Base-by-base conservation (phyloP, 2,329 filamentous ascomycete genomes). In the Penicillium thymicola region DNA sequence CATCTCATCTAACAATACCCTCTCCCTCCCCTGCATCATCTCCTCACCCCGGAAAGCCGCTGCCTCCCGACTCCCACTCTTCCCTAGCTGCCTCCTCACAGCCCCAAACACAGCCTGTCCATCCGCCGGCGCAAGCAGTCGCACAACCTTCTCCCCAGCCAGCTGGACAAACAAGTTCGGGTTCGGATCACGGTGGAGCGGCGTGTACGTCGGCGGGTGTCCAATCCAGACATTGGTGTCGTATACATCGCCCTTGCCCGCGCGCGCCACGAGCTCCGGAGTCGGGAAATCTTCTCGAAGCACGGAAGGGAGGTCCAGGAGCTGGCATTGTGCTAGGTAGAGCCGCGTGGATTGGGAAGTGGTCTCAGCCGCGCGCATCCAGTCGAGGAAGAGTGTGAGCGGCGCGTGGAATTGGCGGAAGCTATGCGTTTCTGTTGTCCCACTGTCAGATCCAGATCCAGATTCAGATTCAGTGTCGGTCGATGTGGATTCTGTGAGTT, bases 91-190 rank as follows among this genome's bases (percentile, higher is more conserved):
- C 47, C 57, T 58, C 46, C 79, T 76, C n/a, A 82, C 78, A 32
- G 69, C 67, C 36, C 76, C 78, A 70, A 92, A 96, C 2, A 96
- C 70, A 0, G 66, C 73, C 45, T 82, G 76, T 0, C 94, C 94
- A 3, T 78, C 67, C 0, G 74, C 68, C 0, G 92, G 91, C 5
- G 80, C 76, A 56, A 93, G 79, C 13, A 97, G 70, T n/a, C 92
- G 81, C 16, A 97, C 78, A 0, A 77, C 71, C 73, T 99, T 99
- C 50, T 70, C 74, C 4, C 90, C 85, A 16, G 84, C 85, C 13
- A 97, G 73, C 73, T 99, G 94, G 44, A 90, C 85, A 70, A 97
- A 96, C 0, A 97, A 67, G 69, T 99, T 99, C 0, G 91, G 91
- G 67, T 97, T 97, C 0, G 94, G 94, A 67, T 99, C 94, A 53